Conservation (phyloP, 2,329 filamentous ascomycete genomes). For the Cladosporium sphaerospermum region DNA sequence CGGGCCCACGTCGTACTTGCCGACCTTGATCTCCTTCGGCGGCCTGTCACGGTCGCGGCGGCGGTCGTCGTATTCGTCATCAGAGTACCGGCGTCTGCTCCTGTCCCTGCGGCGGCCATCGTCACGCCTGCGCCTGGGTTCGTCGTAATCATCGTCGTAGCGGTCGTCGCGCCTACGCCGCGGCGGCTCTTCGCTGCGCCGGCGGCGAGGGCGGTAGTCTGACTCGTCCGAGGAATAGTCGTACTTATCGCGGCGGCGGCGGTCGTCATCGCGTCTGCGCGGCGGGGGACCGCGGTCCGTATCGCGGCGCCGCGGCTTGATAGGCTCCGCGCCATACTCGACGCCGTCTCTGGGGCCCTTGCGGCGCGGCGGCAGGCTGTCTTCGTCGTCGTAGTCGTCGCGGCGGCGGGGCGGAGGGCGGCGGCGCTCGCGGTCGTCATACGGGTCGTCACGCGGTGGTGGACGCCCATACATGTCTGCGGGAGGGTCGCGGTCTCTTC, state of each 20-base stretch:
- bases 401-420: slow-evolving; percentile 12
- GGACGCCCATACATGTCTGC: slow-evolving; percentile 7
- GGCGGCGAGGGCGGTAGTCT: slow-evolving; percentile 18
- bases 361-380: slow-evolving; percentile 20
- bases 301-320: slow-evolving; percentile 12
- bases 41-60: slow-evolving; percentile 17
- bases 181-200: slow-evolving; percentile 13
- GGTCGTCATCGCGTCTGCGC: slow-evolving; percentile 12
- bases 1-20: slow-evolving; percentile 29
- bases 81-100: slow-evolving; percentile 9
- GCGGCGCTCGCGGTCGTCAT: slow-evolving; percentile 11
- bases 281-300: slow-evolving; percentile 10
- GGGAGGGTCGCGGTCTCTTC: neutral
- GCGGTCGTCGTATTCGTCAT: slow-evolving; percentile 14
- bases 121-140: slow-evolving; percentile 15
- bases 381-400: slow-evolving; percentile 20
- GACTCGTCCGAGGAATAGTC: slow-evolving; percentile 18
- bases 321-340: slow-evolving; percentile 13
- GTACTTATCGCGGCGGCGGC: slow-evolving; percentile 16
- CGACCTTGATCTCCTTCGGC: slow-evolving; percentile 27
- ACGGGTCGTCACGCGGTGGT: slow-evolving; percentile 12
- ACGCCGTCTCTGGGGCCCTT: slow-evolving; percentile 16
- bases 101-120: slow-evolving; percentile 13
- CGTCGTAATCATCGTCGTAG: slow-evolving; percentile 14
- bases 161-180: slow-evolving; percentile 15